These are phyloP conservation scores for Lodderomyces oxycetoniae DNA, from an alignment of 1,139 yeast genomes.

Conservation along the genomic window DNA sequence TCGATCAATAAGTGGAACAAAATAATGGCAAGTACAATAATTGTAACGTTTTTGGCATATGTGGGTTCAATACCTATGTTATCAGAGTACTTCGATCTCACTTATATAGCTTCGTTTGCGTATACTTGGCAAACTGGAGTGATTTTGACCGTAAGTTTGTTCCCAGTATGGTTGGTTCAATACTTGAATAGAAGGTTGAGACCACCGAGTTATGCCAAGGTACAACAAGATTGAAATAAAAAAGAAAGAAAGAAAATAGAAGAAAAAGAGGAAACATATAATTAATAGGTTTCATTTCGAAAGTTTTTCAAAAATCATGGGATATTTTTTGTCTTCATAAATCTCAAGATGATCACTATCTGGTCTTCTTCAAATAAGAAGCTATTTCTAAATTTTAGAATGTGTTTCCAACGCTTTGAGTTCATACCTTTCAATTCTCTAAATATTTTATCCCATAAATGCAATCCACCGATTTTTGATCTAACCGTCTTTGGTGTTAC, in stretches of 20 bases:
- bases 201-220: conserved; percentile 98
- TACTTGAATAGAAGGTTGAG: conserved; percentile 67
- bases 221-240: conserved; percentile 54
- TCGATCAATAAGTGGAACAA: conserved; percentile 89
- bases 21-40: conserved; percentile 67
- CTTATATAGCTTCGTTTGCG: conserved; percentile 51
- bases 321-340: conserved; percentile 22
- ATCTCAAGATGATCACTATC: conserved; percentile 37
- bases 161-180: conserved; percentile 88
- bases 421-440: conserved; percentile 34
- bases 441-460: conserved; percentile 41
- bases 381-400: conserved; percentile 35
- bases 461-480: conserved; percentile 37
- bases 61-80: conserved; percentile 77
- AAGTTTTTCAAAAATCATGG: conserved; percentile 7
- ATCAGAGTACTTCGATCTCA: conserved; percentile 75
- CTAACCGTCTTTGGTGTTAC: conserved; percentile 15
- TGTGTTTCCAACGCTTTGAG: conserved; percentile 45
- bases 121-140: conserved; percentile 69
- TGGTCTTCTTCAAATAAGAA: conserved; percentile 43
- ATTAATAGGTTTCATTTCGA: background rate
- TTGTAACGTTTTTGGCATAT: conserved; percentile 64
- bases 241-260: background rate
- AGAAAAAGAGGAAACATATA: background rate
- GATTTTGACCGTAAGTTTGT: conserved; percentile 63